phyloP scores from a whole-genome alignment of 2,329 filamentous ascomycete genomes.

The Xylariaceae sp. region DNA sequence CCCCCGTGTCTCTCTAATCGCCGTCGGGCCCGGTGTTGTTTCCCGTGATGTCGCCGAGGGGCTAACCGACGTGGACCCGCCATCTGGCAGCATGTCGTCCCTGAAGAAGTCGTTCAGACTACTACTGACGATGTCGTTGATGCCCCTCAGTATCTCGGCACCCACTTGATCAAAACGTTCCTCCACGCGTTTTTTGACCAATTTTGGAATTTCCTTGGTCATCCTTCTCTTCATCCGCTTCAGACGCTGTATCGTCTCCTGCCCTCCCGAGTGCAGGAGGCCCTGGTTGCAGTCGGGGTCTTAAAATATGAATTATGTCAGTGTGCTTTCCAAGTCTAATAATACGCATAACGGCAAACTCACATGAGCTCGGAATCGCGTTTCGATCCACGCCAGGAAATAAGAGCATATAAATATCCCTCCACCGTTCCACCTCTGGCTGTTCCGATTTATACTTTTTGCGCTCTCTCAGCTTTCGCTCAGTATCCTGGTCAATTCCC shows the following conservation, averaged over 20 bases:
- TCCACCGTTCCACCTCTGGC: conserved; percentile 30
- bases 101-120: conserved; percentile 26
- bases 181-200: conserved; percentile 27
- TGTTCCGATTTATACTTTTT: conserved; percentile 24
- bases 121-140: conserved; percentile 28
- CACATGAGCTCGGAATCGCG: conserved; percentile 30
- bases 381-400: conserved; percentile 28
- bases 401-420: conserved; percentile 30
- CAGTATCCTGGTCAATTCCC: conserved; percentile 29
- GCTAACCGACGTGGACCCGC: conserved; percentile 20
- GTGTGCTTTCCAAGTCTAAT: not conserved
- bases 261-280: conserved; percentile 15
- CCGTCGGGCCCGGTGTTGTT: conserved; percentile 12
- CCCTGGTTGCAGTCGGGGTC: conserved; percentile 26
- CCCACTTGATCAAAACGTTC: conserved; percentile 26
- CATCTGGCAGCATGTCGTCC: conserved; percentile 19
- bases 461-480: conserved; percentile 26
- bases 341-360: conserved; percentile 6
- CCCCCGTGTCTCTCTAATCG: conserved; percentile 3
- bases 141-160: conserved; percentile 20
- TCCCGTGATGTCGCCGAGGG: conserved; percentile 22
- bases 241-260: conserved; percentile 22
- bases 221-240: conserved; percentile 25
- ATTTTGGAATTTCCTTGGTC: conserved; percentile 25
- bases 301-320: conserved; percentile 14